Evolutionary conservation across 2,329 filamentous ascomycete genomes (phyloP).

Genomic region (Aspergillus fijiensis): DNA sequence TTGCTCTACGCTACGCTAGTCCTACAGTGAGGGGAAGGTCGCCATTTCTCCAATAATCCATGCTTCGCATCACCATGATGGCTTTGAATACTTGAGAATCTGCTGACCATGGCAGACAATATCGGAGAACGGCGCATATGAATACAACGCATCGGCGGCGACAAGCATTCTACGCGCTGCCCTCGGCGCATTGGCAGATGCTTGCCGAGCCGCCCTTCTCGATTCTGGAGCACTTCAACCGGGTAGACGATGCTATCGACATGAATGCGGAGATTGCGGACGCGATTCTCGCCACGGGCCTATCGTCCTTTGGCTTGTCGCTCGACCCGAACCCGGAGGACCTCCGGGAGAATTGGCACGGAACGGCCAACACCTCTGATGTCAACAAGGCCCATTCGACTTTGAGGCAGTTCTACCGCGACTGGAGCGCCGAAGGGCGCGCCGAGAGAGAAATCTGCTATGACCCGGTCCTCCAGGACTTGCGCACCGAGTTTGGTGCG

Average conservation of each 20-base stretch:
- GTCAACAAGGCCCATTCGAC: slow-evolving; percentile 91
- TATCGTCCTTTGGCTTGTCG: slow-evolving; percentile 65
- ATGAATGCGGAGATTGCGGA: slow-evolving; percentile 80
- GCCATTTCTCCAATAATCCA: too few species aligned
- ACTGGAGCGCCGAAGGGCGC: slow-evolving; percentile 81
- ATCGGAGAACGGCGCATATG: slow-evolving; percentile 79
- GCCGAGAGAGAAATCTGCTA: slow-evolving; percentile 76
- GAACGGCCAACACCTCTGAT: slow-evolving; percentile 69
- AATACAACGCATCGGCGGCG: slow-evolving; percentile 88
- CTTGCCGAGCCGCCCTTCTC: slow-evolving; percentile 80
- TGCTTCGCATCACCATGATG: not conserved
- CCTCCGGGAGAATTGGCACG: slow-evolving; percentile 62
- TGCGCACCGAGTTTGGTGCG: slow-evolving; percentile 52
- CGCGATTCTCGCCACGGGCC: slow-evolving; percentile 68
- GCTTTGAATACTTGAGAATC: not conserved
- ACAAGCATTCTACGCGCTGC: slow-evolving; percentile 89
- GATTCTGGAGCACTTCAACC: slow-evolving; percentile 73
- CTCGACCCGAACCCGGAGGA: slow-evolving; percentile 37
- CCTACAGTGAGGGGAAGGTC: too few species aligned
- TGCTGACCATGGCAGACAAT: slow-evolving; percentile 62
- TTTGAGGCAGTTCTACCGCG: slow-evolving; percentile 87
- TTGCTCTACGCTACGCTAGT: not conserved
- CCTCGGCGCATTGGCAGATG: slow-evolving; percentile 77
- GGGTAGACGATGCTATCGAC: slow-evolving; percentile 84
- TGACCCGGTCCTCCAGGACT: slow-evolving; percentile 65